phyloP scores from a whole-genome alignment of 2,329 filamentous ascomycete genomes.

The Beauveria sp. region DNA sequence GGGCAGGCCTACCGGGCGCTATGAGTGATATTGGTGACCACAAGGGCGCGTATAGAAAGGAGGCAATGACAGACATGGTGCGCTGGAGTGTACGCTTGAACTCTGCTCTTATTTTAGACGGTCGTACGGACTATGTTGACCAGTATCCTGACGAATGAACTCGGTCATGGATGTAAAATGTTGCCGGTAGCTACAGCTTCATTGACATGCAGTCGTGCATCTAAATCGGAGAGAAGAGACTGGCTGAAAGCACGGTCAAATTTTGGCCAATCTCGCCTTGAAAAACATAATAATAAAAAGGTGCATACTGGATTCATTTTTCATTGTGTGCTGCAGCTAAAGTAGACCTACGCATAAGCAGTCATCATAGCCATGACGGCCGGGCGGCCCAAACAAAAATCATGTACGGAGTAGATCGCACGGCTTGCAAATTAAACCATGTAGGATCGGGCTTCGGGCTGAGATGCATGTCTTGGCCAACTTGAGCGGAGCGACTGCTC shows the following conservation, averaged over 20 bases:
- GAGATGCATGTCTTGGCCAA: neutral
- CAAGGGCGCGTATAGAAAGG: conserved; percentile 22
- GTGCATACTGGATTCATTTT: too few relatives aligned
- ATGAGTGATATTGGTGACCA: conserved; percentile 31
- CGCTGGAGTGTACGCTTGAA: conserved; percentile 35
- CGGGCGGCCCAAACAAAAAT: neutral
- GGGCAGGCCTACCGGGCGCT: conserved; percentile 25
- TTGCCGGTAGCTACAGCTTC: too few relatives aligned
- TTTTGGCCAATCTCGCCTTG: too few relatives aligned
- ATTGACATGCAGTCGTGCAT: too few relatives aligned
- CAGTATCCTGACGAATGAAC: neutral
- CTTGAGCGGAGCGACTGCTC: neutral
- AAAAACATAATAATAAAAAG: too few relatives aligned
- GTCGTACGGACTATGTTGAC: conserved; percentile 22
- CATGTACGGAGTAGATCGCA: neutral
- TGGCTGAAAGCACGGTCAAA: too few relatives aligned
- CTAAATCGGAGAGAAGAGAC: too few relatives aligned
- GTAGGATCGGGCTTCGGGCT: neutral
- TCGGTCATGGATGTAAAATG: neutral
- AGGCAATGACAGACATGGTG: conserved; percentile 26
- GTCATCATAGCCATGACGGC: neutral
- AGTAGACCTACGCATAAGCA: too few relatives aligned
- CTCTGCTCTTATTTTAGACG: conserved; percentile 28
- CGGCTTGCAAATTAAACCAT: neutral
- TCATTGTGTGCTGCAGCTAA: too few relatives aligned